Evolutionary conservation across 73 alveolate genomes (phyloP).

Genomic region (Paraurostyla sp.): DNA sequence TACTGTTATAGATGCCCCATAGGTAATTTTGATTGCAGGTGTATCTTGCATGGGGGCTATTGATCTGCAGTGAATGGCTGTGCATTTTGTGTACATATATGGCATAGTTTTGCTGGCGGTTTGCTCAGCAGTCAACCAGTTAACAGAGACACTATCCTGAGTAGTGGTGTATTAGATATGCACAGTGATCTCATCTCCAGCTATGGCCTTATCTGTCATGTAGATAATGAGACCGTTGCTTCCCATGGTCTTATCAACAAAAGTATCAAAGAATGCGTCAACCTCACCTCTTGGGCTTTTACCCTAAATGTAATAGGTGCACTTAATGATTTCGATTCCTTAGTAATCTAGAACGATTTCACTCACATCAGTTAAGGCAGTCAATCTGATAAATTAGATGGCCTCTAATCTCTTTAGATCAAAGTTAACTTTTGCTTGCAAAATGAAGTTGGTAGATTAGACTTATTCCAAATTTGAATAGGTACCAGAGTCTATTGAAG

Average conservation of each 20-base stretch:
- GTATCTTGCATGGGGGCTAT: constrained; percentile 94
- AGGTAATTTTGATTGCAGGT: constrained; percentile 91
- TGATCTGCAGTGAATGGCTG: constrained; percentile 91
- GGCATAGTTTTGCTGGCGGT: constrained; percentile 82
- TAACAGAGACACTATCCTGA: constrained; percentile 73
- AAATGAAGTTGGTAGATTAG: neutral
- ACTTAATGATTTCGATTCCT: neutral
- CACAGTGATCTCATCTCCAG: neutral
- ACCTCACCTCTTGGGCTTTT: neutral
- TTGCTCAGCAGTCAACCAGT: constrained; percentile 81
- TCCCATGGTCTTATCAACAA: neutral
- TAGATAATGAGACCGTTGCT: constrained; percentile 25
- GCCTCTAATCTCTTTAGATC: neutral
- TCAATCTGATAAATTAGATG: neutral
- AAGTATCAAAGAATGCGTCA: neutral
- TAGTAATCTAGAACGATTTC: constrained; percentile 20
- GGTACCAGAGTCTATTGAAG: constrained; percentile 4
- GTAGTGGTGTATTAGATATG: constrained; percentile 69
- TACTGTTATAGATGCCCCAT: constrained; percentile 78
- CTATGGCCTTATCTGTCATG: constrained; percentile 24
- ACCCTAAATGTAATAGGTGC: neutral
- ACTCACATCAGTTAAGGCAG: constrained; percentile 24
- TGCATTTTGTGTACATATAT: constrained; percentile 93
- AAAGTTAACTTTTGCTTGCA: constrained; percentile 7
- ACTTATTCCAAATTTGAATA: constrained; percentile 19